phyloP scores from a whole-genome alignment of 2,329 filamentous ascomycete genomes.

The Paecilomyces sp. region DNA sequence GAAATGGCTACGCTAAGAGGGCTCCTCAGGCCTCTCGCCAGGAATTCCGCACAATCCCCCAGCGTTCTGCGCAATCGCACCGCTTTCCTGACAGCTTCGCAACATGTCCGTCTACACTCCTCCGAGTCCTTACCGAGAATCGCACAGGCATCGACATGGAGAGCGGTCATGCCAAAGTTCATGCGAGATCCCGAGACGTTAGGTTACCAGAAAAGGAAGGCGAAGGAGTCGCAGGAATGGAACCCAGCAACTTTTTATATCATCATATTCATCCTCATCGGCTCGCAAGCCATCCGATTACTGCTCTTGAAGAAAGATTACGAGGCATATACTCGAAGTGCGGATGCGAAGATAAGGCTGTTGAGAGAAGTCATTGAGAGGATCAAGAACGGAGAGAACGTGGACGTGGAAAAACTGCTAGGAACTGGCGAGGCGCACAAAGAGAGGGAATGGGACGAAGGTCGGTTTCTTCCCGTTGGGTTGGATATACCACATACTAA shows the following conservation, averaged over 20 bases:
- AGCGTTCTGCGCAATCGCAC: constrained; percentile 1
- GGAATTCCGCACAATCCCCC: constrained; percentile 1
- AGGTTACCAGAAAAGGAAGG: constrained; percentile 17
- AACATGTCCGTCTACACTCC: constrained; percentile 15
- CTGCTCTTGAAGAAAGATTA: constrained; percentile 72
- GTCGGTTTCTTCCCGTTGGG: constrained; percentile 39
- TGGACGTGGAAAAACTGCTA: constrained; percentile 76
- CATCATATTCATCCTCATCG: constrained; percentile 76
- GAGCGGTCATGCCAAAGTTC: constrained; percentile 58
- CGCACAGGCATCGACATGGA: constrained; percentile 59
- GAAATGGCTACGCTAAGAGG: constrained; percentile 7
- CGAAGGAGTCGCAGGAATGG: constrained; percentile 55
- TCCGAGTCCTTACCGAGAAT: constrained; percentile 40
- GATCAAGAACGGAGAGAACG: constrained; percentile 47
- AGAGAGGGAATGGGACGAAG: constrained; percentile 84
- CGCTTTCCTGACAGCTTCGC: constrained; percentile 2
- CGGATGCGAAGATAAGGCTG: constrained; percentile 70
- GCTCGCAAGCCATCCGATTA: constrained; percentile 92
- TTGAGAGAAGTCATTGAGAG: constrained; percentile 58
- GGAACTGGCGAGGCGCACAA: constrained; percentile 68
- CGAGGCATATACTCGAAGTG: constrained; percentile 62
- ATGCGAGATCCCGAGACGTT: constrained; percentile 31
- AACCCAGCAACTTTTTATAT: constrained; percentile 81
- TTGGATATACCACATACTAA: constrained; percentile 4
- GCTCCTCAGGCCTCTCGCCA: constrained; percentile 1